phyloP scores from a whole-genome alignment of 2,329 filamentous ascomycete species.

The Xylariaceae sp. region DNA sequence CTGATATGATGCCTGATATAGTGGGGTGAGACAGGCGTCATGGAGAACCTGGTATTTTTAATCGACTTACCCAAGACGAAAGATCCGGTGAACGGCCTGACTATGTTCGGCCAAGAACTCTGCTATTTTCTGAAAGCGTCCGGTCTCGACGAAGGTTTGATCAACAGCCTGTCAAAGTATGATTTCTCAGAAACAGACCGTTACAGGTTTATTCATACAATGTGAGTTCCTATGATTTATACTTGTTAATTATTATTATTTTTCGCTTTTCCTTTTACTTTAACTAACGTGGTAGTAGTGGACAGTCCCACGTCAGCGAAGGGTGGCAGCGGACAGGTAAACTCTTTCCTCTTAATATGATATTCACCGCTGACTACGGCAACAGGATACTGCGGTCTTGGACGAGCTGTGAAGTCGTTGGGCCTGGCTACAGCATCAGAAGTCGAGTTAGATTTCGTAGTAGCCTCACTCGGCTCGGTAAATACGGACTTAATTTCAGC shows the following conservation, averaged over 20 bases:
- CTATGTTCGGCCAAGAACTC: slow-evolving; percentile 73
- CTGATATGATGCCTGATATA: slow-evolving; percentile 9
- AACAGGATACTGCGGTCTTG: slow-evolving; percentile 76
- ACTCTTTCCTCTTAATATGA: slow-evolving; percentile 10
- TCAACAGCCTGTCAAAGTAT: slow-evolving; percentile 75
- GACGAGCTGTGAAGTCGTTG: slow-evolving; percentile 68
- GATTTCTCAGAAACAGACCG: slow-evolving; percentile 78
- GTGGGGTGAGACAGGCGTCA: slow-evolving; percentile 83
- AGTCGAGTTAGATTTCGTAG: slow-evolving; percentile 76
- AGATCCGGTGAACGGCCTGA: slow-evolving; percentile 44
- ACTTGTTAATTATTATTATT: background rate
- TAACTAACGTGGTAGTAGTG: slow-evolving; percentile 49
- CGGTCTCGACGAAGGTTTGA: slow-evolving; percentile 67
- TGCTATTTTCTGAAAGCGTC: slow-evolving; percentile 73
- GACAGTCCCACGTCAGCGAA: slow-evolving; percentile 61
- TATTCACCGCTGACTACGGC: slow-evolving; percentile 18
- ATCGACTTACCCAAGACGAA: slow-evolving; percentile 80
- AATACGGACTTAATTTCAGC: slow-evolving; percentile 69
- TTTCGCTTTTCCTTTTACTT: background rate
- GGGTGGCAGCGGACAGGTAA: slow-evolving; percentile 52
- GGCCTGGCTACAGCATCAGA: slow-evolving; percentile 62
- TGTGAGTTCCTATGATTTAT: slow-evolving; percentile 64
- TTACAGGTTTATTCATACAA: slow-evolving; percentile 84
- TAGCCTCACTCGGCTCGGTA: slow-evolving; percentile 82
- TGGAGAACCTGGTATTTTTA: slow-evolving; percentile 93